These are phyloP conservation scores for Phaeophleospora eucalypticola DNA, from an alignment of 2,329 filamentous ascomycete species.

Conservation along the genomic window DNA sequence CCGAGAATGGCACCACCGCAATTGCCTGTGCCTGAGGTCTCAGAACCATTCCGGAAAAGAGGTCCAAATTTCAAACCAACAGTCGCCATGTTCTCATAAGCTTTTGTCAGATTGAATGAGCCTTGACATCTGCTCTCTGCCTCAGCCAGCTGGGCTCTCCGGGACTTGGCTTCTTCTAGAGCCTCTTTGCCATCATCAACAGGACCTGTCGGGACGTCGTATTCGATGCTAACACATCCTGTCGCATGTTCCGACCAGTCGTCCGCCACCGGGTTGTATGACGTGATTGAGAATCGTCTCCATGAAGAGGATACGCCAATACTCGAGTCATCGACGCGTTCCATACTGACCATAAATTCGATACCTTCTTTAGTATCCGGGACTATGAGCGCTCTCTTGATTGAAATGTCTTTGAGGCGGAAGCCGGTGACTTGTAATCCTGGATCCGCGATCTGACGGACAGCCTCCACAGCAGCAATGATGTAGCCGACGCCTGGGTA, in stretches of 20 bases:
- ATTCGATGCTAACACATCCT: slow-evolving; percentile 1
- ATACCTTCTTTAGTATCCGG: slow-evolving; percentile 9
- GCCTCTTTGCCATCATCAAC: neutral
- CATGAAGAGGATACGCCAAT: slow-evolving; percentile 1
- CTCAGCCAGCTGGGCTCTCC: neutral
- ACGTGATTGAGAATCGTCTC: slow-evolving; percentile 4
- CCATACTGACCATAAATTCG: slow-evolving; percentile 10
- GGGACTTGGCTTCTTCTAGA: neutral
- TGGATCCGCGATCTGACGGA: slow-evolving; percentile 5
- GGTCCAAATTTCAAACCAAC: slow-evolving; percentile 17
- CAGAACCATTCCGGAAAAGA: slow-evolving; percentile 14
- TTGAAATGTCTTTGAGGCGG: slow-evolving; percentile 11
- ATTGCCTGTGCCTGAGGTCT: slow-evolving; percentile 4
- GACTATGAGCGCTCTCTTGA: slow-evolving; percentile 4
- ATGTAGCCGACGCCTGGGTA: slow-evolving; percentile 13
- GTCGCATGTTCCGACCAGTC: slow-evolving; percentile 8
- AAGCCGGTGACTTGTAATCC: slow-evolving; percentile 7
- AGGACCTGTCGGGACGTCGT: slow-evolving; percentile 1
- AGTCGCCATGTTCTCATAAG: slow-evolving; percentile 11
- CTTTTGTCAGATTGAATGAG: neutral
- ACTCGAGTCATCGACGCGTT: slow-evolving; percentile 5
- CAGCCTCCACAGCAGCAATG: slow-evolving; percentile 13
- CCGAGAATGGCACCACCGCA: slow-evolving; percentile 8
- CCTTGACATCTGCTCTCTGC: slow-evolving; percentile 1
- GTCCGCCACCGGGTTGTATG: slow-evolving; percentile 1